Evolutionary conservation across 2,329 filamentous ascomycete species (phyloP), one percentile per base, ranked within the genome.

Genomic region (Ambrosiella xylebori): DNA sequence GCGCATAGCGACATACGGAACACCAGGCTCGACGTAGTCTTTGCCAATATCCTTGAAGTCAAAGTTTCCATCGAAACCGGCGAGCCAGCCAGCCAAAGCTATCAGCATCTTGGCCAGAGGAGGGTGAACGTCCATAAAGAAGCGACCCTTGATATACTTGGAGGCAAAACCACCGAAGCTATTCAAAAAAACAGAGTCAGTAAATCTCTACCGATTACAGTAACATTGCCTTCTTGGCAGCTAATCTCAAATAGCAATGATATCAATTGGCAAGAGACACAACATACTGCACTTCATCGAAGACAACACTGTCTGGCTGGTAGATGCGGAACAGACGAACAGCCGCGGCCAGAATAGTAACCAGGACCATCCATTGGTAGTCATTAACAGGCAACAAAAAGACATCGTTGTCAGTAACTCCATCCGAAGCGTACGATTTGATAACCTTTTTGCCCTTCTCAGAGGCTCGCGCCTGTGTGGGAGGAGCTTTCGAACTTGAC

Each of bases 61-160:
- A 69, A 98, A 98, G 62, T 88, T 78, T 63, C 93, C 93, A 68
- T 96, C 81, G 70, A 97, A 98, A 57, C 93, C 93, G 65, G 90
- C 93, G 63, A 96, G 72, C 84, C 86, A 98, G 65, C 91, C 93
- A 63, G 90, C 89, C 61, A 98, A 80, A 56, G 93, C 95, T 66
- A 98, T 91, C 64, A 98, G 82, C 68, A 98, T 81, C 76, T 98
- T 98, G 64, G 93, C 93, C 61, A 98, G 78, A 51, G 93, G 93
- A 38, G 93, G 93, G 69, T 98, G 93, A n/a, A 98, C 93, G 69
- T 98, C 93, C 93, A 98, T 98, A 72, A 98, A 98, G 79, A 98
- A 98, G 69, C 79, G 85, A 67, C 93, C 93, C 77, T 98, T 97
- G 78, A 98, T 97, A 71, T 98, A 98, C 72, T 98, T 98, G 65